A percentile compares a stretch with the other conserved stretches of the same genome.
Evolutionary conservation across 148 eudicot genomes (phyloP).

Genomic region (Vaccinium macrocarpon): DNA sequence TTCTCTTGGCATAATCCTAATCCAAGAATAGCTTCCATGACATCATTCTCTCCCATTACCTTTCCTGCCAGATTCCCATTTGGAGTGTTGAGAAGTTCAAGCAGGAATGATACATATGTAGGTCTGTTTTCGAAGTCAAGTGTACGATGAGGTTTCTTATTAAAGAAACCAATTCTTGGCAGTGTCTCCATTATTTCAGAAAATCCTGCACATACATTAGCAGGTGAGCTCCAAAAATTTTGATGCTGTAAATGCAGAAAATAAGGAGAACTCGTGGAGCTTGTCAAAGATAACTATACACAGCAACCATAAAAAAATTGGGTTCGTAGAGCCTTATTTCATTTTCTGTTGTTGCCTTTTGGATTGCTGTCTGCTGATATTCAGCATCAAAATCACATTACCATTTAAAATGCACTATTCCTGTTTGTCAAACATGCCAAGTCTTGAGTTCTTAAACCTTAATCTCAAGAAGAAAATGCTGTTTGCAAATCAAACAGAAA

Average conservation of each 20-base stretch:
- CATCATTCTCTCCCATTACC: conserved; percentile 40
- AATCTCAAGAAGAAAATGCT: background rate
- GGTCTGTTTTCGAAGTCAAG: conserved; percentile 52
- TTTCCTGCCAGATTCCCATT: conserved; percentile 25
- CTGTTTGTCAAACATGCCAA: background rate
- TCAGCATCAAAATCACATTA: background rate
- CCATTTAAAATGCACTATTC: background rate
- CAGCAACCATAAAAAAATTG: background rate
- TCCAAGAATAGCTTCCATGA: conserved; percentile 53
- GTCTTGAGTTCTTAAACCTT: background rate
- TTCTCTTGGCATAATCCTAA: conserved; percentile 58
- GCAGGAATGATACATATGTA: conserved; percentile 51
- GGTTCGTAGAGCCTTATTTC: background rate
- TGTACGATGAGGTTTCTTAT: conserved; percentile 38
- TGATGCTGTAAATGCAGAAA: background rate
- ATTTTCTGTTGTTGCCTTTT: background rate
- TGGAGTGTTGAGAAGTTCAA: conserved; percentile 48
- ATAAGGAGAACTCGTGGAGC: background rate
- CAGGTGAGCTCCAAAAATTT: background rate
- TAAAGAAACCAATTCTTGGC: conserved; percentile 77
- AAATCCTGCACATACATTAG: conserved; percentile 54
- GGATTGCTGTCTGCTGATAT: background rate
- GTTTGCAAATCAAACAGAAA: conserved; percentile 10
- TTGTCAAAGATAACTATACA: background rate
- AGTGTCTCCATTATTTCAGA: conserved; percentile 79